Percentiles rank a stretch among this genome's conserved stretches.
Evolutionary conservation across 2,329 filamentous ascomycete genomes (phyloP).

Genomic region (Nothophaeocryptopus gaeumannii): DNA sequence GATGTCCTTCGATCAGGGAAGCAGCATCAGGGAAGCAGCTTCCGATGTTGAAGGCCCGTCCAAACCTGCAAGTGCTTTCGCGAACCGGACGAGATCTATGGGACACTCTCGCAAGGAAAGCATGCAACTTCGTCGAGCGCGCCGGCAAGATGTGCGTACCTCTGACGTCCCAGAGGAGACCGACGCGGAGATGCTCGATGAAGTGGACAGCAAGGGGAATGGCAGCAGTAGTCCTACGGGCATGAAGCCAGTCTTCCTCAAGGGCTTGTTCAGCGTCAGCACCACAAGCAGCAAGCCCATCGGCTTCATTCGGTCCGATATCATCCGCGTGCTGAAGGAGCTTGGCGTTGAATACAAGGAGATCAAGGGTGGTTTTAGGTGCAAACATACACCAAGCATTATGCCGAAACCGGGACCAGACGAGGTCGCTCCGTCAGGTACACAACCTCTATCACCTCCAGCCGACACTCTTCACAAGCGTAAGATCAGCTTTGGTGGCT

Average conservation of each 20-base stretch:
- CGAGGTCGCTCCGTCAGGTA: constrained; percentile 50
- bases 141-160: constrained; percentile 54
- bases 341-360: constrained; percentile 88
- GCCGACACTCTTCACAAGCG: constrained; percentile 60
- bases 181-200: constrained; percentile 69
- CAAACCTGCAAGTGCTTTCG: constrained; percentile 52
- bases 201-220: constrained; percentile 49
- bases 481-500: constrained; percentile 79
- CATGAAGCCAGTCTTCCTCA: constrained; percentile 90
- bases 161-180: constrained; percentile 88
- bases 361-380: constrained; percentile 90
- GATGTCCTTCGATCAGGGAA: constrained; percentile 37
- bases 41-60: constrained; percentile 45
- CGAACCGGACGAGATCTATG: constrained; percentile 77
- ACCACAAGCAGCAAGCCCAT: constrained; percentile 93
- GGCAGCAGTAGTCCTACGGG: constrained; percentile 64
- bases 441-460: constrained; percentile 51
- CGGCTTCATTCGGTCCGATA: constrained; percentile 78
- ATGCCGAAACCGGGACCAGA: constrained; percentile 62
- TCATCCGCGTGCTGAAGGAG: constrained; percentile 83
- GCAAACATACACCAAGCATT: constrained; percentile 84
- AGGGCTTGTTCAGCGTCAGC: constrained; percentile 94
- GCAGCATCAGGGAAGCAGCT: constrained; percentile 41
- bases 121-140: constrained; percentile 78
- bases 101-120: constrained; percentile 87